These are phyloP conservation scores for Echinosophora koreensis DNA, from an alignment of 306 rosid species.

Conservation along the genomic window DNA sequence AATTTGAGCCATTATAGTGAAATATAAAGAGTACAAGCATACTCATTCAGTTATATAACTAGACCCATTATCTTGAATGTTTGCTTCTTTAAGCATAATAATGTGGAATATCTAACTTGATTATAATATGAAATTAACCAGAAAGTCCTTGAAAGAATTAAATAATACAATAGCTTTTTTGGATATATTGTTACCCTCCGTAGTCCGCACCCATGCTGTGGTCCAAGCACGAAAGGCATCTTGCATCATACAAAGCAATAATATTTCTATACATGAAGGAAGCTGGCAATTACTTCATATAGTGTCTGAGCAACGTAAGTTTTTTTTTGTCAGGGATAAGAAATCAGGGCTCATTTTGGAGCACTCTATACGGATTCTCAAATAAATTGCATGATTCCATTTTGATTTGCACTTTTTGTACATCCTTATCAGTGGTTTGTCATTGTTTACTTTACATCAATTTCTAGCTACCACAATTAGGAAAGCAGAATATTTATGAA, in stretches of 20 bases:
- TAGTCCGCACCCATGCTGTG: conserved; percentile 28
- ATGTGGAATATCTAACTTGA: not conserved
- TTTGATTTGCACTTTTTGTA: conserved; percentile 53
- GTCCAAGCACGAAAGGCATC: conserved; percentile 50
- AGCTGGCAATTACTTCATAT: conserved; percentile 42
- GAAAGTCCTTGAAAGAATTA: not conserved
- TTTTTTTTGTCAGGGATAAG: conserved; percentile 39
- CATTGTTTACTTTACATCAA: conserved; percentile 11
- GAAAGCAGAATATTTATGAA: conserved; percentile 46
- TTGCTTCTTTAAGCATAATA: not conserved
- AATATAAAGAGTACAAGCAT: too few species aligned
- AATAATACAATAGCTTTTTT: not conserved
- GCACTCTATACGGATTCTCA: conserved; percentile 48
- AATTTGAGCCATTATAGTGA: too few species aligned
- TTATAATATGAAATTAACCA: too few species aligned
- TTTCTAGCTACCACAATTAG: conserved; percentile 37
- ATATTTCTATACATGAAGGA: conserved; percentile 34
- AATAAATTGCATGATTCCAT: conserved; percentile 30
- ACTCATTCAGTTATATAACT: too few species aligned
- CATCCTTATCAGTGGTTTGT: conserved; percentile 43
- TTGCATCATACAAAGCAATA: conserved; percentile 24
- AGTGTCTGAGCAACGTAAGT: conserved; percentile 20
- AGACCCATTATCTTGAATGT: too few species aligned
- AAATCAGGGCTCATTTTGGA: conserved; percentile 41
- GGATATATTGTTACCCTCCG: not conserved